A percentile compares a stretch with the other conserved stretches of the same genome.
Conservation (phyloP, 257 asterid species). For the Nicotiana tomentosiformis region DNA sequence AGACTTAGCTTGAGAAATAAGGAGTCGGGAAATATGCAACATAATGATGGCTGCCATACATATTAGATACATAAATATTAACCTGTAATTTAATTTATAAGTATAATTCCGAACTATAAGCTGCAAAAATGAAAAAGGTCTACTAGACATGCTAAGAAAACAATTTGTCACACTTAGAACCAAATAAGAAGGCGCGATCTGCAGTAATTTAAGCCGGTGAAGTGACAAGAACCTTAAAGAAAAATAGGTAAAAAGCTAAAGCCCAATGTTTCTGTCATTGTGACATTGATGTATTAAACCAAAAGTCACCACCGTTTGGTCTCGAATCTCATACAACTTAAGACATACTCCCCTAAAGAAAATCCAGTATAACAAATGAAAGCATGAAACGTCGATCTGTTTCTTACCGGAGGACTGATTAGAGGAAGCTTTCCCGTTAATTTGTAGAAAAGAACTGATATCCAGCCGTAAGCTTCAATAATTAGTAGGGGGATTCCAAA, state of each 20-base stretch:
- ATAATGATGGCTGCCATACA: neutral
- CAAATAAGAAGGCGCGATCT: neutral
- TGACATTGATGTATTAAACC: no score
- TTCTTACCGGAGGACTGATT: no score
- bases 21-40: neutral
- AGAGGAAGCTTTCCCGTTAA: no score
- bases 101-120: neutral
- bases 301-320: neutral
- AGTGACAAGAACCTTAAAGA: neutral
- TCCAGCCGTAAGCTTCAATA: conserved; percentile 56
- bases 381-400: conserved; percentile 3
- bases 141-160: neutral
- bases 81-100: neutral
- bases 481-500: conserved; percentile 54
- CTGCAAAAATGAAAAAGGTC: neutral
- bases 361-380: neutral
- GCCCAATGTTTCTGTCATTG: neutral
- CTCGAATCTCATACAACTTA: neutral
- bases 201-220: neutral
- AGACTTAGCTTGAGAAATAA: neutral
- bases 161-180: neutral
- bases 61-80: neutral
- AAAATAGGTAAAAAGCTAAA: neutral
- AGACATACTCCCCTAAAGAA: neutral
- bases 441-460: no score